A percentile compares a stretch with the other conserved stretches of the same genome.
Evolutionary conservation across 345 rosid genomes (phyloP).

Genomic region (Corymbia maculata): DNA sequence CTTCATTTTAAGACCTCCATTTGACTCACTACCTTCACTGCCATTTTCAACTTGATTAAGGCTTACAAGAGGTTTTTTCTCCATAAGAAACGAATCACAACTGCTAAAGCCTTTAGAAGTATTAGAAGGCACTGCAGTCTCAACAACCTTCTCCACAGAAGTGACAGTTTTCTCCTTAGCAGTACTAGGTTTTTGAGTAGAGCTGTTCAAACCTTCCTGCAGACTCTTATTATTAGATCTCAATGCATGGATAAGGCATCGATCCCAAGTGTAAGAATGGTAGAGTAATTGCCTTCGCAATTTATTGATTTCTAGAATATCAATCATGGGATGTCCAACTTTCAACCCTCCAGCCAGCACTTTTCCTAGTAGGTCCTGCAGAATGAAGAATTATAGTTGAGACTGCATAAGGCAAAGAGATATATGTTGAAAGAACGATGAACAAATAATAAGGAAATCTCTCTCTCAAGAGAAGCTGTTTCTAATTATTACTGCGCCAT

Average conservation of each 20-base stretch:
- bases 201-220: slow-evolving; percentile 21
- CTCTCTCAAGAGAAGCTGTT: background rate
- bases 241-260: slow-evolving; percentile 50
- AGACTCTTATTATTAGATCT: slow-evolving; percentile 30
- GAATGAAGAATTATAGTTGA: slow-evolving; percentile 13
- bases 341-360: slow-evolving; percentile 25
- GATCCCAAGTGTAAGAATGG: slow-evolving; percentile 84
- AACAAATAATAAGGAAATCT: background rate
- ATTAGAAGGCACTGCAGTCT: slow-evolving; percentile 23
- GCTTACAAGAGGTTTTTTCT: slow-evolving; percentile 18
- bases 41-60: slow-evolving; percentile 16
- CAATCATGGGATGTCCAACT: slow-evolving; percentile 48
- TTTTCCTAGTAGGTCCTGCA: slow-evolving; percentile 51
- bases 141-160: slow-evolving; percentile 46
- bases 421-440: background rate
- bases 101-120: slow-evolving; percentile 25
- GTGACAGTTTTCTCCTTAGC: slow-evolving; percentile 20
- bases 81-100: slow-evolving; percentile 25
- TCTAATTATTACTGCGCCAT: background rate
- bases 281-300: slow-evolving; percentile 67
- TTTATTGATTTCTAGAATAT: slow-evolving; percentile 78
- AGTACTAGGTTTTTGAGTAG: slow-evolving; percentile 1
- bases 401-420: background rate
- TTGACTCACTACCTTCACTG: slow-evolving; percentile 1
- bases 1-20: slow-evolving; percentile 14